Conservation (phyloP, 257 asterid genomes). For the Solanum arcanum region DNA sequence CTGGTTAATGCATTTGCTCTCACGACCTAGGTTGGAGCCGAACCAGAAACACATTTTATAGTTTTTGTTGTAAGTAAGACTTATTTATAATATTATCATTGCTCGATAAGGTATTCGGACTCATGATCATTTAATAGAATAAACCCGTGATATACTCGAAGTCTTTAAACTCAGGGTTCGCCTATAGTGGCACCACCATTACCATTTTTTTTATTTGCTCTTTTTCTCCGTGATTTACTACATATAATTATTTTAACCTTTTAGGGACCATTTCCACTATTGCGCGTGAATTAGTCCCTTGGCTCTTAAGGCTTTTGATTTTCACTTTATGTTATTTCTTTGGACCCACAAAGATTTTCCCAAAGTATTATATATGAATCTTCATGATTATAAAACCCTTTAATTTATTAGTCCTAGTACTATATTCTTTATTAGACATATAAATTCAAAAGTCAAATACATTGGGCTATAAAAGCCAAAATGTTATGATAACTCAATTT, state of each 20-base stretch:
- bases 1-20: background rate
- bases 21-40: background rate
- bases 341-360: conserved; percentile 39
- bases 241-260: background rate
- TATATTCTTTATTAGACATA: background rate
- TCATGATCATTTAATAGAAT: too few relatives aligned
- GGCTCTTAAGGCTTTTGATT: conserved; percentile 5
- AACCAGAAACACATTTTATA: background rate
- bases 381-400: background rate
- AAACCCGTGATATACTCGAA: too few relatives aligned
- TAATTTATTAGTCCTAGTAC: background rate
- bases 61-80: background rate
- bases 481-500: background rate
- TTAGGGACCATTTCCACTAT: conserved; percentile 20
- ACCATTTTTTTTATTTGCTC: background rate
- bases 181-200: background rate
- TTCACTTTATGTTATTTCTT: conserved; percentile 13
- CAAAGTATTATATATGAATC: background rate
- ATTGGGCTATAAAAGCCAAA: background rate
- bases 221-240: conserved; percentile 32
- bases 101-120: background rate
- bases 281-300: conserved; percentile 27
- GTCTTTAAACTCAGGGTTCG: too few relatives aligned
- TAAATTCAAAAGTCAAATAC: background rate
- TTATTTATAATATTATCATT: too few relatives aligned